phyloP scores from a whole-genome alignment of 306 rosid genomes.

The Cucurbita ficifolia region DNA sequence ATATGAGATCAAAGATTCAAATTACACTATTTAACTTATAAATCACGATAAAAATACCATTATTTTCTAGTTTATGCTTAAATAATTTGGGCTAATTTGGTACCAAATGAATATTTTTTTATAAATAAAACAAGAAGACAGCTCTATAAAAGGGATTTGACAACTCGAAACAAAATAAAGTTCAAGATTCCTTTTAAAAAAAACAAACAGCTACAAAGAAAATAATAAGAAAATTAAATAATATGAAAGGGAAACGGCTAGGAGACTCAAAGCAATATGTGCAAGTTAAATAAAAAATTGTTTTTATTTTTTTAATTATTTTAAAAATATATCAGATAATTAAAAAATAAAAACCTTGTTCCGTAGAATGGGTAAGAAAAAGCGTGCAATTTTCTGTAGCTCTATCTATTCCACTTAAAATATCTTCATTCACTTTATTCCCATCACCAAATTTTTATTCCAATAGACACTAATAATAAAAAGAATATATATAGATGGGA shows the following conservation, averaged over 20 bases:
- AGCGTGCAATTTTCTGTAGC: not conserved
- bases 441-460: constrained; percentile 1
- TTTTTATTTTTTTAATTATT: not conserved
- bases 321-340: too few species aligned
- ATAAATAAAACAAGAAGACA: too few species aligned
- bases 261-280: not conserved
- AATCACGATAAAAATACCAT: not conserved
- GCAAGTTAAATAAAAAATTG: not conserved
- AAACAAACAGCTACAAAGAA: not conserved
- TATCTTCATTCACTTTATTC: not conserved
- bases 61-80: too few species aligned
- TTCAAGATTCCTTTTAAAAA: not conserved
- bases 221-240: not conserved
- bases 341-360: not conserved
- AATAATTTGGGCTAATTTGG: too few species aligned
- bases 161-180: not conserved
- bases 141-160: too few species aligned
- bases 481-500: not conserved
- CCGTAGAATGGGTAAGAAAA: too few species aligned
- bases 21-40: too few species aligned
- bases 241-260: not conserved
- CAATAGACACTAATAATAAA: not conserved
- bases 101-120: too few species aligned
- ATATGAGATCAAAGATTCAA: too few species aligned
- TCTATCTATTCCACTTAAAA: not conserved